A percentile compares a stretch with the other conserved stretches of the same genome.
These are phyloP conservation scores for Colletotrichum neosansevieriae DNA, from an alignment of 2,329 filamentous ascomycete species.

Conservation along the genomic window DNA sequence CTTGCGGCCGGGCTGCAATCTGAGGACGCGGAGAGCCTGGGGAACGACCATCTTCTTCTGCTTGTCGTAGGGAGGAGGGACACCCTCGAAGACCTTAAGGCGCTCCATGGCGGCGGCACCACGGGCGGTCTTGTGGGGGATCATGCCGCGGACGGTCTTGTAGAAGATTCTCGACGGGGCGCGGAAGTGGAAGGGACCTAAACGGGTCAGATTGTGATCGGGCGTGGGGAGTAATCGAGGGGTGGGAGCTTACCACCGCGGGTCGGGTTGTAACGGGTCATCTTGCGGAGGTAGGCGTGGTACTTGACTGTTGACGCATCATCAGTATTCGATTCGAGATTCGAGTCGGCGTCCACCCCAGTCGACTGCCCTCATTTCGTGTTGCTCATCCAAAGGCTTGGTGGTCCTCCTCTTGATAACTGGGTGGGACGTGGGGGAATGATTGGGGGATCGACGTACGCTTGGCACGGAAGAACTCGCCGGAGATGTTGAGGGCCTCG, in stretches of 20 bases:
- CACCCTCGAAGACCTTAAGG: constrained; percentile 99
- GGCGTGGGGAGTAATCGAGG: constrained; percentile 27
- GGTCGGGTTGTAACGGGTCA: constrained; percentile 99
- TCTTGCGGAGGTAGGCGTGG: constrained; percentile 99
- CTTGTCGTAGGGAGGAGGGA: constrained; percentile 99
- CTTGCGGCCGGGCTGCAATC: constrained; percentile 99
- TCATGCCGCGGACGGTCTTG: constrained; percentile 99
- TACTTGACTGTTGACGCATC: constrained; percentile 87
- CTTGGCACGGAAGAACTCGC: constrained; percentile 99
- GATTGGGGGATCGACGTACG: constrained; percentile 76
- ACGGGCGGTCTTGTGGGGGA: constrained; percentile 99
- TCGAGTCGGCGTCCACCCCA: constrained; percentile 11
- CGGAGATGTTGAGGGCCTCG: constrained; percentile 99
- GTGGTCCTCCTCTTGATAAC: constrained; percentile 17
- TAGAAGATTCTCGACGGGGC: constrained; percentile 99
- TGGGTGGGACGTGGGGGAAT: constrained; percentile 16
- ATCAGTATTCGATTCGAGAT: constrained; percentile 57
- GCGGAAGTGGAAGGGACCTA: constrained; percentile 99
- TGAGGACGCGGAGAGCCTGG: constrained; percentile 95
- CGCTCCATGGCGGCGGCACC: constrained; percentile 96
- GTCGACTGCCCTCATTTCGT: not conserved
- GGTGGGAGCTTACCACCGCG: constrained; percentile 82
- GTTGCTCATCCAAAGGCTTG: constrained; percentile 12
- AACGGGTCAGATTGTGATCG: constrained; percentile 49
- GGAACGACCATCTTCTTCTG: constrained; percentile 99